phyloP scores from a whole-genome alignment of 257 asterid genomes.

The Jaltomata sinuosa region DNA sequence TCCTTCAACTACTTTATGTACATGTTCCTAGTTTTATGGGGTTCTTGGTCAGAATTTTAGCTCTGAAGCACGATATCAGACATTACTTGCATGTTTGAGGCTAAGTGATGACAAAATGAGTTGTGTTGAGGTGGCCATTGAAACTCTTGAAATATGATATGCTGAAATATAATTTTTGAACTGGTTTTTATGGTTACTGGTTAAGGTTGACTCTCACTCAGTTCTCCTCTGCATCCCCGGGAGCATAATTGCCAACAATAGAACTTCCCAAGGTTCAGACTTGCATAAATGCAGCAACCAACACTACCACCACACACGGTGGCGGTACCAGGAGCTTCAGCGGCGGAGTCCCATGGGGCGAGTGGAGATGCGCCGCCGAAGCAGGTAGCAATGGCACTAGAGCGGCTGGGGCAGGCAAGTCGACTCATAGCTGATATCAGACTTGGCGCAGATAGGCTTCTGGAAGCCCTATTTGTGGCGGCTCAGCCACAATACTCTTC shows the following conservation, averaged over 20 bases:
- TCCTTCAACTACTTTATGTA: neutral
- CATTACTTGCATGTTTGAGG: neutral
- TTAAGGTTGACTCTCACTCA: neutral
- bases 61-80: neutral
- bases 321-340: conserved; percentile 10
- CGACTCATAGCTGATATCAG: conserved; percentile 88
- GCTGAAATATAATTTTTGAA: neutral
- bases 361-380: conserved; percentile 82
- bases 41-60: neutral
- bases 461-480: conserved; percentile 60
- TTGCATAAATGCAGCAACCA: conserved; percentile 33
- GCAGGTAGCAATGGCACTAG: conserved; percentile 96
- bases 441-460: conserved; percentile 85
- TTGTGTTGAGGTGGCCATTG: neutral
- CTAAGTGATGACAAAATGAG: neutral
- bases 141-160: neutral
- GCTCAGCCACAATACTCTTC: conserved; percentile 65
- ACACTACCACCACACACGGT: conserved; percentile 24
- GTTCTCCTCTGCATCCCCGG: neutral
- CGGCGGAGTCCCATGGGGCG: neutral
- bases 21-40: neutral
- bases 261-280: neutral
- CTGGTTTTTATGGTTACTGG: neutral
- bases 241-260: neutral
- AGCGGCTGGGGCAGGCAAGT: conserved; percentile 79